Evolutionary conservation across 768 basidiomycete species (phyloP).

Genomic region (Lentinula lateritia): DNA sequence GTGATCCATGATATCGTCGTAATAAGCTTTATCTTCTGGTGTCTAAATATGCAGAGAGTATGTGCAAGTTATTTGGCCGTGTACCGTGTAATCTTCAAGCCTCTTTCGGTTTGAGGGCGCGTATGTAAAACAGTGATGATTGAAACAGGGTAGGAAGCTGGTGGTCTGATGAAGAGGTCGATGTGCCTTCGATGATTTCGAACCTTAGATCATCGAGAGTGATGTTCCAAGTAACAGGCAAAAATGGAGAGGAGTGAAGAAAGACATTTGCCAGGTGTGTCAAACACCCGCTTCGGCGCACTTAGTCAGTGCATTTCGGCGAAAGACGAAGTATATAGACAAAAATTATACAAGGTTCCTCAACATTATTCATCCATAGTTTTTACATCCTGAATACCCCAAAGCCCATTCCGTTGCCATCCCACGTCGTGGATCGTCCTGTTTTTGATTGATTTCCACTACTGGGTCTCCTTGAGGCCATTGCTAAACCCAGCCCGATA

Average conservation of each 20-base stretch:
- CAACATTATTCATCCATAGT: neutral
- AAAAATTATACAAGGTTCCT: no score
- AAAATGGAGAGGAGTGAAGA: no score
- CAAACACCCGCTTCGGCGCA: no score
- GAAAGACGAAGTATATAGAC: neutral
- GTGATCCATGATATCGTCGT: neutral
- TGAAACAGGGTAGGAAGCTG: no score
- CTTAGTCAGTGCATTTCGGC: neutral
- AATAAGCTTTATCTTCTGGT: neutral
- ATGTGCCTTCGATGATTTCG: neutral
- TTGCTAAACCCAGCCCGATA: conserved; percentile 79
- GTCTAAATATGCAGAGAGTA: neutral
- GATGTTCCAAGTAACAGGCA: neutral
- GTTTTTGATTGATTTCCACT: neutral
- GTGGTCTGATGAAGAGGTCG: neutral
- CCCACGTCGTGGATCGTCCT: conserved; percentile 51
- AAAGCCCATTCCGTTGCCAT: conserved; percentile 65
- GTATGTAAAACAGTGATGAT: neutral
- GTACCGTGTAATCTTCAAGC: neutral
- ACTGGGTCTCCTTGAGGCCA: conserved; percentile 47
- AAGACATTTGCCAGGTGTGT: no score
- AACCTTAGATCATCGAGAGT: neutral
- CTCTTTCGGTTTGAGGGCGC: neutral
- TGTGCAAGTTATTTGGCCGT: neutral
- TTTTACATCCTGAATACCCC: conserved; percentile 85